These are phyloP conservation scores for Coemansia sp. DNA, from an alignment of 192 early-diverging fungal genomes.

Conservation along the genomic window DNA sequence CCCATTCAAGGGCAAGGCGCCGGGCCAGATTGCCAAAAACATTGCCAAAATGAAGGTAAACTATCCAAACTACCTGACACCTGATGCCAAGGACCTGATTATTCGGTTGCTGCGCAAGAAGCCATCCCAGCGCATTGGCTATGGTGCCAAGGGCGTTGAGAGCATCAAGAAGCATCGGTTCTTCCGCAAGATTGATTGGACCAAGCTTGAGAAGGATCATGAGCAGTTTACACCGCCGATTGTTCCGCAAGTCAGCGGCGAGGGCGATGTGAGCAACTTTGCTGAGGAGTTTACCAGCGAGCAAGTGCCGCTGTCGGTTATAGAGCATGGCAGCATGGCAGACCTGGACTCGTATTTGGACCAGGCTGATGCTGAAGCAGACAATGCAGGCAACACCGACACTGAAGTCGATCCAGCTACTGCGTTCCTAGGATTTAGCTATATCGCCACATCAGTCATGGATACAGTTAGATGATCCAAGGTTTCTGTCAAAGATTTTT, in stretches of 20 bases:
- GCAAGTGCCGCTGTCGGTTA: constrained; percentile 42
- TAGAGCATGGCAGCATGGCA: constrained; percentile 4
- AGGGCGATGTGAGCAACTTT: constrained; percentile 78
- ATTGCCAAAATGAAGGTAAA: constrained; percentile 81
- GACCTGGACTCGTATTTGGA: neutral
- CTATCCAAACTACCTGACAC: constrained; percentile 77
- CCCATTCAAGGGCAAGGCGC: constrained; percentile 77
- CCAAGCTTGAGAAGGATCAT: constrained; percentile 53
- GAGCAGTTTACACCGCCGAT: constrained; percentile 64
- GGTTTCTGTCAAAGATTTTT: neutral
- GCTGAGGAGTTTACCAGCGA: constrained; percentile 69
- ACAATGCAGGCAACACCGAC: constrained; percentile 2
- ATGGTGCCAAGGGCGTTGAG: constrained; percentile 29
- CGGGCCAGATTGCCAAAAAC: constrained; percentile 79
- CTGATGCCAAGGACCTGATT: constrained; percentile 76
- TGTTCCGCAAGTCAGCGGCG: constrained; percentile 57
- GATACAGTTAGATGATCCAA: constrained; percentile 20
- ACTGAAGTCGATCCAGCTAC: constrained; percentile 45
- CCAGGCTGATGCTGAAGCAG: neutral
- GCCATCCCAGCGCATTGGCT: constrained; percentile 61
- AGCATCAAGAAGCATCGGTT: constrained; percentile 62
- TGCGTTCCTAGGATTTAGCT: constrained; percentile 54
- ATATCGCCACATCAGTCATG: constrained; percentile 48
- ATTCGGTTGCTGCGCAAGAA: constrained; percentile 65
- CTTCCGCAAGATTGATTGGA: constrained; percentile 77